phyloP scores from a whole-genome alignment of 2,329 filamentous ascomycete species.

The Hirsutella rhossiliensis region DNA sequence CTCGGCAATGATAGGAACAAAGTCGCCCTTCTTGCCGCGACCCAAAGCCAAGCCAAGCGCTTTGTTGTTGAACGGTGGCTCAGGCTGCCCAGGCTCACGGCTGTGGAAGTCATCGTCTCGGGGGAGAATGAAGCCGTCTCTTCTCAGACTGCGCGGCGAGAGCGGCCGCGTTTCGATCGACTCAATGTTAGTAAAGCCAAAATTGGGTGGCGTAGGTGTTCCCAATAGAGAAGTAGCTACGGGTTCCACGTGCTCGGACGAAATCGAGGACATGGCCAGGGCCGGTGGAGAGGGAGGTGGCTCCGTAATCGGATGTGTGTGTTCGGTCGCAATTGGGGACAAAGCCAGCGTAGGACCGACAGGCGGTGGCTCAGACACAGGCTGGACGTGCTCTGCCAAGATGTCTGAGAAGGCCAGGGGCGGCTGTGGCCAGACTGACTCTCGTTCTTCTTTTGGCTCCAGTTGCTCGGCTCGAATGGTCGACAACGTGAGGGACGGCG shows the following conservation, averaged over 20 bases:
- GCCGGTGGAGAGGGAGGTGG: slow-evolving; percentile 10
- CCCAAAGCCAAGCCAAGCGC: slow-evolving; percentile 31
- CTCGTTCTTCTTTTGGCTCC: slow-evolving; percentile 21
- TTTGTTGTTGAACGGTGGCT: slow-evolving; percentile 26
- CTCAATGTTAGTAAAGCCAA: slow-evolving; percentile 32
- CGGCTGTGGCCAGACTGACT: slow-evolving; percentile 6
- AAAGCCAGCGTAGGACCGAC: slow-evolving; percentile 13
- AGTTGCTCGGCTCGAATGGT: slow-evolving; percentile 18
- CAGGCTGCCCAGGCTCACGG: slow-evolving; percentile 18
- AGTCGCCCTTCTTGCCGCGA: slow-evolving; percentile 28
- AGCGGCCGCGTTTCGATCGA: slow-evolving; percentile 33
- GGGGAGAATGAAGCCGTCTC: slow-evolving; percentile 45
- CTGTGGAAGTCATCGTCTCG: slow-evolving; percentile 26
- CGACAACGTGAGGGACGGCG: slow-evolving; percentile 15
- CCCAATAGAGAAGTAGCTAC: slow-evolving; percentile 16
- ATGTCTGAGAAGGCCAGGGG: slow-evolving; percentile 22
- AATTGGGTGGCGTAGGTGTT: slow-evolving; percentile 12
- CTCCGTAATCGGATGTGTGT: slow-evolving; percentile 12
- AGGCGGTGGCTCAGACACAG: slow-evolving; percentile 15
- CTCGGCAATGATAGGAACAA: slow-evolving; percentile 44
- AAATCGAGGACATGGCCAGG: slow-evolving; percentile 24
- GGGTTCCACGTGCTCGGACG: slow-evolving; percentile 26
- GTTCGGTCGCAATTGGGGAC: slow-evolving; percentile 20
- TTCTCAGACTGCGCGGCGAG: slow-evolving; percentile 37
- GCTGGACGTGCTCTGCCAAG: slow-evolving; percentile 23